Evolutionary conservation across 139 green algal species (phyloP), one percentile per base, ranked within the genome.

Genomic region (Zygnema cylindricum): DNA sequence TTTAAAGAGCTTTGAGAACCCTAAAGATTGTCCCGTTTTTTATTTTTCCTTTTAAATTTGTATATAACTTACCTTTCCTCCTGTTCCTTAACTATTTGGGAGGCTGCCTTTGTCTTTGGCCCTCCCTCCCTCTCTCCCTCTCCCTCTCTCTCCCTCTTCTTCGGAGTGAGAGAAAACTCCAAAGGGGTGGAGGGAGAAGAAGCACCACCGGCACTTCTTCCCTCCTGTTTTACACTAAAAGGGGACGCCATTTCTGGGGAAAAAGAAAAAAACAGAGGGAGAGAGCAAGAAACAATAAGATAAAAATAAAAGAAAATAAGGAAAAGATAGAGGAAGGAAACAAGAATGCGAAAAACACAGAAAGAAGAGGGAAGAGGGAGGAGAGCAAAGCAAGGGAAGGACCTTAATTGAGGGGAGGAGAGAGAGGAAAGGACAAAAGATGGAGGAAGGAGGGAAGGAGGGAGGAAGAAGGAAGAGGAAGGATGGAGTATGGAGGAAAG

Each of bases 71-170:
- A 79, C 71, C 21, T 3, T 11, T 43, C 38, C 3, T 79, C 36
- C 71, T 79, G 71, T 16, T 79, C 71, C 71, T 79, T 79, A 3
- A 79, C 71, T 40, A 79, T 79, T 16, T 79, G 71, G 16, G 71
- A 3, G 3, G 71, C 71, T 3, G 71, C 16, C 49, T 63, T 63
- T 16, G 16, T 16, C 16, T 63, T 63, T 63, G 49, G 49, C 7
- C 7, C 7, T 7, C 49, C 49, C 49, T 16, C 49, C 7, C 7
- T 63, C 49, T 63, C 49, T 16, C 7, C 7, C 7, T 7, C 7
- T 7, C 49, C 49, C 49, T 16, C 49, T 25, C 7, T 63, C 49
- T 63, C 49, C 49, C 16, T 63, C 7, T 25, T 7, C 16, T 63
- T 63, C 49, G 49, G 49, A 16, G 49, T 63, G 49, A 63, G 7